Base-by-base conservation (phyloP, 768 basidiomycete genomes). In the Pleurotus ostreatus region DNA sequence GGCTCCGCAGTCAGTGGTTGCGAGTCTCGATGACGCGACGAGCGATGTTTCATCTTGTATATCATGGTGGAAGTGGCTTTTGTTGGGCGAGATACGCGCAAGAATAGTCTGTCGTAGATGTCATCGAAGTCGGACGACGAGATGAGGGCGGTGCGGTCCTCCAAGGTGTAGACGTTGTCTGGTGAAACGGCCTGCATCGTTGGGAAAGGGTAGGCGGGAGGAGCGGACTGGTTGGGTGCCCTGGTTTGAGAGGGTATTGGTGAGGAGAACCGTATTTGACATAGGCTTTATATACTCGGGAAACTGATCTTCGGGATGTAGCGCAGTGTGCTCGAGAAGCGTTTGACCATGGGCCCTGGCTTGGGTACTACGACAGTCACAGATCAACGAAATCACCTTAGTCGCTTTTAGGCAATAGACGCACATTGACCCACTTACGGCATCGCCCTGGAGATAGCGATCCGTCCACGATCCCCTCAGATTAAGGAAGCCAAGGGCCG, bases 51-150 rank as follows among this genome's bases (percentile, higher is more conserved):
- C 79, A 88, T 87, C 62, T 78, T 77, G 66, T 86, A 88, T 49
- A 90, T 78, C 65, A 80, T 80, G 6, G 84, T 77, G 0, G 71
- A 70, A 20, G 68, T 59, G 11, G 65, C 65, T 8, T 76, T 77
- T 4, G 83, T 79, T 18, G 73, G 68, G 2, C 80, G 78, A 4
- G 78, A 68, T 37, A 89, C 76, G 57, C 83, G 85, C 49, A 86
- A 77, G 72, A 87, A 89, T 60, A 83, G 70, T 55, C 88, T 81
- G 69, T 91, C 88, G 65, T 89, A 90, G 61, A 89, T 80, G 62
- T 91, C 88, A 65, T 88, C 86, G 59, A 83, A 89, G 74, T 91
- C 86, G 1, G 85, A 78, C 46, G 71, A 69, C 11, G 76, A 71
- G 57, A 78, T 68, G 12, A 71, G 68, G 16, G 81, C 86, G 0